These are phyloP conservation scores for Anethum foeniculum DNA, from an alignment of 140 eudicot species.

Conservation along the genomic window DNA sequence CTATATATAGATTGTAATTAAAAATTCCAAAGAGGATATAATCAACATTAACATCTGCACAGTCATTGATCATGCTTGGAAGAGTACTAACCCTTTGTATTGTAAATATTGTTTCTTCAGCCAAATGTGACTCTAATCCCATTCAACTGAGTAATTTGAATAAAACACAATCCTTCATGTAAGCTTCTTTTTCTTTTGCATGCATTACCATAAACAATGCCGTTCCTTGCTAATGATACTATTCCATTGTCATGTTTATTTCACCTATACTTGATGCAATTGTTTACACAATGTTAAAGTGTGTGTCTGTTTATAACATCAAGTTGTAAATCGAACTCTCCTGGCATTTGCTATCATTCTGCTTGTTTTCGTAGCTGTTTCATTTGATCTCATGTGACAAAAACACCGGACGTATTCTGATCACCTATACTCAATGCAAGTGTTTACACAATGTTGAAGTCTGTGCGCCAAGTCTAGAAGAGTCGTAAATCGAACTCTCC, in stretches of 20 bases:
- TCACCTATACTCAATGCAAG: too few species aligned
- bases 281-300: too few species aligned
- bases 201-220: neutral
- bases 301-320: too few species aligned
- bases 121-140: neutral
- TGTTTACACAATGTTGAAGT: too few species aligned
- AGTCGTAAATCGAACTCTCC: neutral
- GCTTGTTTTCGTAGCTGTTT: neutral
- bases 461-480: too few species aligned
- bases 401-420: too few species aligned
- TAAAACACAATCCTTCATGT: neutral
- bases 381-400: neutral
- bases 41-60: neutral
- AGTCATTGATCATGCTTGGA: neutral
- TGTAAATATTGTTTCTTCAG: neutral
- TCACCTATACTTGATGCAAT: too few species aligned
- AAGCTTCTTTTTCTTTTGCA: neutral
- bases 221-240: neutral
- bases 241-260: too few species aligned
- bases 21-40: neutral
- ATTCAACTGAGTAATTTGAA: neutral
- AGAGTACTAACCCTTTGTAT: neutral
- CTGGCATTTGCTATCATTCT: neutral
- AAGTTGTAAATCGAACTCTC: neutral
- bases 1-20: slow-evolving; percentile 1